Percentiles rank a stretch among this genome's conserved stretches.
phyloP scores from a whole-genome alignment of 2,329 filamentous ascomycete genomes.

The Penicillium sp. region DNA sequence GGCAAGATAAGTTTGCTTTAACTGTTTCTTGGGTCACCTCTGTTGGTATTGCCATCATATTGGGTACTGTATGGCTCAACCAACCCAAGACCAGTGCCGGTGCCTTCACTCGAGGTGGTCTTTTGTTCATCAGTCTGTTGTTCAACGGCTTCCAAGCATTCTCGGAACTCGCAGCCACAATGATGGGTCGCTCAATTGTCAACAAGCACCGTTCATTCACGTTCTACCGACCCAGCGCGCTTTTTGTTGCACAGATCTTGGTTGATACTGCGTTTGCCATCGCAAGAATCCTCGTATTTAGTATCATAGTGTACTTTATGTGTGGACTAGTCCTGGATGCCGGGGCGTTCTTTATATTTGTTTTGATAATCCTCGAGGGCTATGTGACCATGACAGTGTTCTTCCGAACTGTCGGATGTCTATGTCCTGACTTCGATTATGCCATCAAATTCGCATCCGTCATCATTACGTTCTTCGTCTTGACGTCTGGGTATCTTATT shows the following conservation, averaged over 20 bases:
- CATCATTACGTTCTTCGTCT: slow-evolving; percentile 76
- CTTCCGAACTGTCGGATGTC: slow-evolving; percentile 70
- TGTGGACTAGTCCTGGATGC: slow-evolving; percentile 65
- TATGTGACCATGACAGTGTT: slow-evolving; percentile 74
- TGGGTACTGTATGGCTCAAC: slow-evolving; percentile 75
- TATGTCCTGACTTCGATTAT: slow-evolving; percentile 78
- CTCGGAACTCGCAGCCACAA: slow-evolving; percentile 70
- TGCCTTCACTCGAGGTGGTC: slow-evolving; percentile 77
- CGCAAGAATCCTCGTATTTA: slow-evolving; percentile 68
- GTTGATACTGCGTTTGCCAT: slow-evolving; percentile 73
- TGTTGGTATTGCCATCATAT: slow-evolving; percentile 72
- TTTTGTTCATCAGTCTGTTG: slow-evolving; percentile 74
- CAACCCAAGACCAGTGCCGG: slow-evolving; percentile 63
- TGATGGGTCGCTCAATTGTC: slow-evolving; percentile 72
- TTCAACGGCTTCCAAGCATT: slow-evolving; percentile 90
- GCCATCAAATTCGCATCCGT: slow-evolving; percentile 80
- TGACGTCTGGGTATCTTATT: slow-evolving; percentile 80
- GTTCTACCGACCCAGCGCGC: slow-evolving; percentile 75
- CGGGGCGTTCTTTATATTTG: slow-evolving; percentile 75
- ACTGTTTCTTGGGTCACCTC: slow-evolving; percentile 68
- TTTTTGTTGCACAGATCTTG: slow-evolving; percentile 80
- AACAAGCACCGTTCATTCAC: slow-evolving; percentile 83
- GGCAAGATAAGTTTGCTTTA: slow-evolving; percentile 79
- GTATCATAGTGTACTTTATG: slow-evolving; percentile 78
- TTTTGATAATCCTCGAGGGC: slow-evolving; percentile 65